Evolutionary conservation across 2,329 filamentous ascomycete species (phyloP), one percentile per base, ranked within the genome.

Genomic region (Sporothrix curviconia): DNA sequence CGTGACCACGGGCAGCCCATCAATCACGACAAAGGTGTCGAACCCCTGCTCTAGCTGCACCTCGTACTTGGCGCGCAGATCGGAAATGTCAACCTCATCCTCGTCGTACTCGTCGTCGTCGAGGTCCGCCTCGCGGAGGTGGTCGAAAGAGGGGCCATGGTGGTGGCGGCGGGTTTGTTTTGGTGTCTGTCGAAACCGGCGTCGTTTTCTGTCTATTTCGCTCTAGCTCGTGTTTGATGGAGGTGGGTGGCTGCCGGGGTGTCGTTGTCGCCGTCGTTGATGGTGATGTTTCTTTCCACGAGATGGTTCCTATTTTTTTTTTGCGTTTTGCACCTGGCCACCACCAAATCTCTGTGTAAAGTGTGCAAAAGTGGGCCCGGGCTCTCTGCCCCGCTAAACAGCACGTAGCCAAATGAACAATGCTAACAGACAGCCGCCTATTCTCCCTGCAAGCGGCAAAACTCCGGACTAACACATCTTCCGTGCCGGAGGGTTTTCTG

Each of bases 61-160:
- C 76, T 97, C 91, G 72, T 92, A 96, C 74, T 95, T 90, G 73
- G 95, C 92, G 72, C 86, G 84, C 65, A 99, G 82, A 76, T 99
- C 92, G 66, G 90, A 92, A 72, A 95, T 90, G 72, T 97, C 92
- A 74, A 97, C 87, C 72, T 96, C 91, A 70, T 92, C 87, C 75
- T 94, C 87, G 71, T 96, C 92, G 71, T 87, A 88, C 71, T 92
- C 87, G 68, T 94, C 90, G 65, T 86, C 83, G 69, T 87, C 83
- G 73, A 92, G 86, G 72, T 96, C 90, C 68, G 92, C 90, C 74
- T 96, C 91, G 74, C 88, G 87, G 71, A 97, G 81, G 69, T 91
- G 89, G 71, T 96, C 90, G 75, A 95, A 97, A 71, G 90, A 91
- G 66, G 89, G 87, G 92, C 90, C 92, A 96, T 96, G 77, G 74